phyloP scores from a whole-genome alignment of 1,284 basidiomycete genomes.

The Cutaneotrichosporon sp. region DNA sequence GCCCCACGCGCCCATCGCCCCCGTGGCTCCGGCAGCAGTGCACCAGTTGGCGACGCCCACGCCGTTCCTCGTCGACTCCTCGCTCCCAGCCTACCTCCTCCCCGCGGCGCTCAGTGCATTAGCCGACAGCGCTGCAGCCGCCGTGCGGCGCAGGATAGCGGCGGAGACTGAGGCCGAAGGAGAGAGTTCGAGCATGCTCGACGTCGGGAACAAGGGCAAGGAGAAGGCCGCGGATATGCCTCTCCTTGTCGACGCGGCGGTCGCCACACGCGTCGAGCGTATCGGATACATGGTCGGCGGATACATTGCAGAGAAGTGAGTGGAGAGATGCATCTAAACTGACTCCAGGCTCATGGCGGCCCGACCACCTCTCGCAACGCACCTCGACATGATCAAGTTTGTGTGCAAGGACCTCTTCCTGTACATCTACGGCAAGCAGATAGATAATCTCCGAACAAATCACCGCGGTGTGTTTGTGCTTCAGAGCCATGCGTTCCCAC shows the following conservation, averaged over 20 bases:
- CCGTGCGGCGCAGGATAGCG: slow-evolving; percentile 57
- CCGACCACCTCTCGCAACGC: slow-evolving; percentile 71
- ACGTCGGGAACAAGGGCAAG: slow-evolving; percentile 34
- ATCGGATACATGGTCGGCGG: slow-evolving; percentile 85
- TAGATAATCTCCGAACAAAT: slow-evolving; percentile 91
- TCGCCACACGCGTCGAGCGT: slow-evolving; percentile 68
- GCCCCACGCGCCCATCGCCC: slow-evolving; percentile 33
- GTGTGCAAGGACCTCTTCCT: slow-evolving; percentile 83
- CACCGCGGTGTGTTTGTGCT: slow-evolving; percentile 91
- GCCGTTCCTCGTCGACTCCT: slow-evolving; percentile 63
- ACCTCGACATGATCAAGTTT: slow-evolving; percentile 89
- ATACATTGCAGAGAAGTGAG: slow-evolving; percentile 78
- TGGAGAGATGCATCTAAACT: neutral
- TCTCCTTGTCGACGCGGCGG: slow-evolving; percentile 68
- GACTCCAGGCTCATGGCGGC: slow-evolving; percentile 69
- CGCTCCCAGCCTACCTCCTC: slow-evolving; percentile 78
- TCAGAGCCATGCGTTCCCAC: slow-evolving; percentile 86
- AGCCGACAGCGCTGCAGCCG: slow-evolving; percentile 67
- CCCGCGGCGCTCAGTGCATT: slow-evolving; percentile 74
- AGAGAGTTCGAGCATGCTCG: neutral
- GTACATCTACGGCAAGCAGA: slow-evolving; percentile 65
- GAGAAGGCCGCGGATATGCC: slow-evolving; percentile 53
- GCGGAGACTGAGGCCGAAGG: slow-evolving; percentile 33
- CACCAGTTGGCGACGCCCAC: slow-evolving; percentile 50
- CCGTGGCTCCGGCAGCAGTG: slow-evolving; percentile 43